Evolutionary conservation across 2,329 filamentous ascomycete genomes (phyloP).

Genomic region (Penicillium sp.): DNA sequence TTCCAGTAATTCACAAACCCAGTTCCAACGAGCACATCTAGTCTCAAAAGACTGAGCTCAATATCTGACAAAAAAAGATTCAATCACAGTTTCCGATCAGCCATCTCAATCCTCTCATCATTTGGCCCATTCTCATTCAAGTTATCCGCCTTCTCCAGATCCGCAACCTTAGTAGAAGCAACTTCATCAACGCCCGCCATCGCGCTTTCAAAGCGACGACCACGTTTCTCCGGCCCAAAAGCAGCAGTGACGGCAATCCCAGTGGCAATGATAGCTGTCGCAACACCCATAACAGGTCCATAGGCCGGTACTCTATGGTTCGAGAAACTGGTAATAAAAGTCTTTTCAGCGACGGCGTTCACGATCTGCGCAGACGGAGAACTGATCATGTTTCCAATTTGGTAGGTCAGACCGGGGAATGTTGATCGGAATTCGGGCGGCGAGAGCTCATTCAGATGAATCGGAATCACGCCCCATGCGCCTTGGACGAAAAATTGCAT

Average conservation of each 20-base stretch:
- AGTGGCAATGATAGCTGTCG: conserved; percentile 73
- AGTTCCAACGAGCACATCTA: too few relatives aligned
- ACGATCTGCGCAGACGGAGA: conserved; percentile 75
- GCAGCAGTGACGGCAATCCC: conserved; percentile 71
- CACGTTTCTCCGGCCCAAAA: conserved; percentile 75
- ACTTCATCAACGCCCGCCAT: conserved; percentile 45
- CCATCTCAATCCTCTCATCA: conserved; percentile 25
- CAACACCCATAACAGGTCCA: conserved; percentile 74
- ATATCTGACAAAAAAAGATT: too few relatives aligned
- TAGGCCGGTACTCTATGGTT: conserved; percentile 68
- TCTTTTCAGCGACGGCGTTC: conserved; percentile 71
- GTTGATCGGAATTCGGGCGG: conserved; percentile 73
- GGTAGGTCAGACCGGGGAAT: conserved; percentile 71
- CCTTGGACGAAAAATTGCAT: conserved; percentile 71
- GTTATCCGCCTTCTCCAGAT: conserved; percentile 26
- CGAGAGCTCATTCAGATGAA: conserved; percentile 77
- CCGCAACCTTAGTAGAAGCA: conserved; percentile 17
- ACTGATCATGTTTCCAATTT: conserved; percentile 70
- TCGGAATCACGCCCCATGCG: conserved; percentile 71
- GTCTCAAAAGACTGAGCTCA: too few relatives aligned
- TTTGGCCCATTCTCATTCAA: conserved; percentile 29
- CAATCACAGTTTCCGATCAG: conserved; percentile 19
- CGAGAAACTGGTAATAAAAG: conserved; percentile 61
- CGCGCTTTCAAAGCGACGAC: conserved; percentile 69
- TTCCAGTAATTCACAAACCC: too few relatives aligned